A percentile compares a stretch with the other conserved stretches of the same genome.
Conservation (phyloP, 2,329 filamentous ascomycete species). For the Teratosphaeria epicoccoides region DNA sequence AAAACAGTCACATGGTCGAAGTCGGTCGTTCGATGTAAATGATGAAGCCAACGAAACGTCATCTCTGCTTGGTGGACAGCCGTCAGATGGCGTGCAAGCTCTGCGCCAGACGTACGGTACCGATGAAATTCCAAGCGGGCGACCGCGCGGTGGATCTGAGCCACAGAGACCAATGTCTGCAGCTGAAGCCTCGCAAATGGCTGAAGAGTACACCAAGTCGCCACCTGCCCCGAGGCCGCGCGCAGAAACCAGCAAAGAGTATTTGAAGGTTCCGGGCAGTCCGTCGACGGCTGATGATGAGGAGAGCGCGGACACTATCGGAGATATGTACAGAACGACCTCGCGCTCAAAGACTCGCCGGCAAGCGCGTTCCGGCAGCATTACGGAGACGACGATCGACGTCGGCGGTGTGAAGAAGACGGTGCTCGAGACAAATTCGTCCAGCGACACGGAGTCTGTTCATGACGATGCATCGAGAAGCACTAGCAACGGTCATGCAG, state of each 20-base stretch:
- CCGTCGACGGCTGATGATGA: conserved; percentile 2
- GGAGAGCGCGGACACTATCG: conserved; percentile 4
- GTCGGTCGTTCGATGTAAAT: neutral
- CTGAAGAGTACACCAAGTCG: conserved; percentile 12
- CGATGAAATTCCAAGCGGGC: conserved; percentile 18
- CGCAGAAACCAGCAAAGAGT: neutral
- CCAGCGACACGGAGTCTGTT: neutral
- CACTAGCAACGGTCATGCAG: neutral
- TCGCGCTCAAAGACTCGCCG: conserved; percentile 26
- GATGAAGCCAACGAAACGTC: neutral
- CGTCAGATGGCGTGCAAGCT: conserved; percentile 56
- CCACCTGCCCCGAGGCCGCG: conserved; percentile 1
- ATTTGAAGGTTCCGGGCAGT: conserved; percentile 3
- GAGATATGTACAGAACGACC: conserved; percentile 26
- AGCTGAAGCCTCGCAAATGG: conserved; percentile 16
- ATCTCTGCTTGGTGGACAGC: conserved; percentile 38
- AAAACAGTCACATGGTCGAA: neutral
- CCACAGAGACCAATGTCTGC: conserved; percentile 6
- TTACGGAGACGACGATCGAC: conserved; percentile 69
- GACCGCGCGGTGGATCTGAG: conserved; percentile 7
- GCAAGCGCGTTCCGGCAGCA: conserved; percentile 58
- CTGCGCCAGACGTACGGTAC: conserved; percentile 39
- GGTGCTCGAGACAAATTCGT: conserved; percentile 51
- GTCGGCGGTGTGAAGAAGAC: conserved; percentile 65
- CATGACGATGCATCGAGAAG: neutral